phyloP scores from a whole-genome alignment of 768 basidiomycete genomes.

The Suillus decipiens region DNA sequence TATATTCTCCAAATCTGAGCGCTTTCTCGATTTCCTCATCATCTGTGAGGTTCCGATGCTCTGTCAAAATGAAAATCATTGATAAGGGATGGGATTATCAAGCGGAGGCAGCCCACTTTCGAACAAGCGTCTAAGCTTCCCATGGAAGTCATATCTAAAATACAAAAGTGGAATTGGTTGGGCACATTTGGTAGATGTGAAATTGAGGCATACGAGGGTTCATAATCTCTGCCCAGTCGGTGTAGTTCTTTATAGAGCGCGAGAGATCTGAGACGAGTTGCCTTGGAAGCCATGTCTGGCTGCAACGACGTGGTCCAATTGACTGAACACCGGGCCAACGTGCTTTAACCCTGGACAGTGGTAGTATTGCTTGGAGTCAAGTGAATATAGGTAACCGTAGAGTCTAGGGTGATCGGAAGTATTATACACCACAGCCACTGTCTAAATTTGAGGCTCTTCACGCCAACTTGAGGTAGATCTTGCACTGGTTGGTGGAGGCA shows the following conservation, averaged over 20 bases:
- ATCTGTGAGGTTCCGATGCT: conserved; percentile 66
- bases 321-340: neutral
- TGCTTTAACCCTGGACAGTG: neutral
- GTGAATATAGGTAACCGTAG: too few relatives aligned
- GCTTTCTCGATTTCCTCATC: conserved; percentile 76
- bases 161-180: conserved; percentile 13
- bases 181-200: neutral
- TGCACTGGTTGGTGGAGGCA: too few relatives aligned
- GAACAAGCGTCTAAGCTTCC: conserved; percentile 66
- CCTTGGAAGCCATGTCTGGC: conserved; percentile 46
- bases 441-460: neutral
- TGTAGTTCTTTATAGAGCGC: conserved; percentile 83
- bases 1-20: conserved; percentile 75
- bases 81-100: neutral
- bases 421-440: neutral
- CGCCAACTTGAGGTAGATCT: too few relatives aligned
- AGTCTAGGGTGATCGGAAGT: too few relatives aligned
- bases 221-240: conserved; percentile 79
- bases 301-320: neutral
- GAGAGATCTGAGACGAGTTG: conserved; percentile 63
- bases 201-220: conserved; percentile 62
- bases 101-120: conserved; percentile 54
- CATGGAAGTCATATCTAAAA: conserved; percentile 75
- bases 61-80: conserved; percentile 36
- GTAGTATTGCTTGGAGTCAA: neutral